These are phyloP conservation scores for Teratosphaeria zuluensis DNA, from an alignment of 2,329 filamentous ascomycete genomes.

Conservation along the genomic window DNA sequence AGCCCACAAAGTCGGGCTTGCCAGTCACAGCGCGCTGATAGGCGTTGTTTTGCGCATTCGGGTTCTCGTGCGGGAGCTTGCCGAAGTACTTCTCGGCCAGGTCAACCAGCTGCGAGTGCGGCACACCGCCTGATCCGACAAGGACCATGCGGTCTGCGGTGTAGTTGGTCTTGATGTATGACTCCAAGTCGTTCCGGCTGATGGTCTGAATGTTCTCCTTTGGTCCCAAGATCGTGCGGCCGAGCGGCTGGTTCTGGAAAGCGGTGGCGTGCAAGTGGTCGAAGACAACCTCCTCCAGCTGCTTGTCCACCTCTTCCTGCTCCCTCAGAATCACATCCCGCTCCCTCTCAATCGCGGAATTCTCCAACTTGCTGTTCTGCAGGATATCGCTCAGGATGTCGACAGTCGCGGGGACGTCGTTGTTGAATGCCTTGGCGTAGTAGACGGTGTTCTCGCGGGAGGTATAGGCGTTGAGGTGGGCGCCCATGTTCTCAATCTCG, in stretches of 20 bases:
- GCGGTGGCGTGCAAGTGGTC: conserved; percentile 98
- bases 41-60: conserved; percentile 62
- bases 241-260: conserved; percentile 90
- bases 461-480: conserved; percentile 98
- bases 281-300: conserved; percentile 98
- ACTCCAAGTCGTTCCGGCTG: conserved; percentile 76
- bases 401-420: conserved; percentile 89
- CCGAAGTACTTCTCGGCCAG: conserved; percentile 95
- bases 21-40: conserved; percentile 62
- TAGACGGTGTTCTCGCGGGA: conserved; percentile 99
- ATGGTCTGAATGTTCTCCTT: conserved; percentile 98
- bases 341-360: conserved; percentile 87
- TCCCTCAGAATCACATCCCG: conserved; percentile 97
- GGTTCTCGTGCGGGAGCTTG: conserved; percentile 63
- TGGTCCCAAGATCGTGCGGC: conserved; percentile 93
- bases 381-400: conserved; percentile 99
- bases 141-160: conserved; percentile 99
- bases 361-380: conserved; percentile 97
- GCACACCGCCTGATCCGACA: conserved; percentile 86
- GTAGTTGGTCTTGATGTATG: conserved; percentile 99
- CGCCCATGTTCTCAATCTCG: conserved; percentile 99
- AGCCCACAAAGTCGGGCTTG: conserved; percentile 91
- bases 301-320: conserved; percentile 99
- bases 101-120: conserved; percentile 87
- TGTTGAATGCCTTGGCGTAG: conserved; percentile 98